Base-by-base conservation (phyloP, 1,284 basidiomycete species). In the Thelephora terrestris region DNA sequence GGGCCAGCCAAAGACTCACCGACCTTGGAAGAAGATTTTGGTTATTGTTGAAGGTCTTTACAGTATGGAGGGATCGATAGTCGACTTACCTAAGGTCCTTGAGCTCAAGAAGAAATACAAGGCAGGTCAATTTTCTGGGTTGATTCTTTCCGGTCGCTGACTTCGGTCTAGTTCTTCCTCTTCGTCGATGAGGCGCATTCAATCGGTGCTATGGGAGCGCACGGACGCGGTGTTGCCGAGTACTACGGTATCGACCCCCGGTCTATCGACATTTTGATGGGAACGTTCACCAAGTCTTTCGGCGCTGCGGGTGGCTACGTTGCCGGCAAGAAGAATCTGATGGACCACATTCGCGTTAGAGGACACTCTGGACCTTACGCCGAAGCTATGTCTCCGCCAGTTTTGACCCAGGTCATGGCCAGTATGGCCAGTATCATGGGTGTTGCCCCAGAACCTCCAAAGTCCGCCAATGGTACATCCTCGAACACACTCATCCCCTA, bases 11-110 rank as follows among this genome's bases (percentile, higher is more conserved):
- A 86, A 93, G 68, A 98, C 93, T 0, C 96, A 98, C 64, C 70
- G 95, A 16, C 96, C 95, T 2, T 99, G 95, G 95, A 97, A 96
- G 74, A 98, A 97, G 75, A 99, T 99, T 55, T 62, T 99, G 43
- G 58, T 99, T 44, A 81, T 98, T 50, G 92, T 99, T 32, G 95
- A 99, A 65, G 95, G 95, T 3, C 67, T 99, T 43, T 99, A 91
- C 71, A 93, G 89, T 54, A 99, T 99, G 96, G 95, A 99, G 67
- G 96, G 95, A 21, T 93, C 90, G 6, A 63, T 99, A 53, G 82
- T 89, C 47, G 83, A 97, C 64, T 62, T 99, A 45, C 94, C 94
- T 1, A 74, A 63, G 10, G 71, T 99, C 48, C 64, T 99, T 56
- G 83, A 89, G 56, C 75, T 99, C 52, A 98, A 97, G 77, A 78